These are phyloP conservation scores for Trichoderma sp. DNA, from an alignment of 2,329 filamentous ascomycete genomes.

Conservation along the genomic window DNA sequence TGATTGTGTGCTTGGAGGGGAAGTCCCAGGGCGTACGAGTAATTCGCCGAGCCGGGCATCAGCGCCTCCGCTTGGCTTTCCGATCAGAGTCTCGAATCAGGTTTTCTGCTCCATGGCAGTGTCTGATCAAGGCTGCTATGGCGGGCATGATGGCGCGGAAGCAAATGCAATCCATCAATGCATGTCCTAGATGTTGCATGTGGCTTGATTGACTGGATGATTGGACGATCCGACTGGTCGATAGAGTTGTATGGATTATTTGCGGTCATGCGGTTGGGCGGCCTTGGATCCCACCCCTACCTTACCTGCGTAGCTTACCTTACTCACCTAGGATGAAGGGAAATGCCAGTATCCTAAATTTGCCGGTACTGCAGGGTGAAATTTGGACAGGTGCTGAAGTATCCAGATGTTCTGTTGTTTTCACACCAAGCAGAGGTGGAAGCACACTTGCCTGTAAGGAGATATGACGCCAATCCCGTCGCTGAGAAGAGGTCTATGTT, in stretches of 20 bases:
- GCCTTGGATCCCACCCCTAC: no score
- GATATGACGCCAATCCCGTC: no score
- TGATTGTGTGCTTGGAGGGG: background rate
- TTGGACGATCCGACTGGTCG: background rate
- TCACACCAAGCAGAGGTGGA: background rate
- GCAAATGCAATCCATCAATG: background rate
- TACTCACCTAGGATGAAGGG: no score
- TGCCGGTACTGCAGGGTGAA: no score
- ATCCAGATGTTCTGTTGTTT: no score
- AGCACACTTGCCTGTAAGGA: no score
- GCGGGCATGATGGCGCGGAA: background rate
- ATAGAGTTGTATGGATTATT: no score
- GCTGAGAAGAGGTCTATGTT: background rate
- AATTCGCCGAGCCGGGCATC: constrained; percentile 9
- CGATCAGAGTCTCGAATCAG: constrained; percentile 8
- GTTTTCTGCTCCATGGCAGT: background rate
- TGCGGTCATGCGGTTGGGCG: no score
- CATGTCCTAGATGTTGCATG: background rate
- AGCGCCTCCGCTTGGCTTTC: background rate
- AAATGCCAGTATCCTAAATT: no score
- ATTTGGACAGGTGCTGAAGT: no score
- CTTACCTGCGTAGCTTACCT: no score
- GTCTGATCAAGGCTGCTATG: background rate
- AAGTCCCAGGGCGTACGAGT: background rate
- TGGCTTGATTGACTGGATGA: background rate